These are phyloP conservation scores for Neobulgaria alba DNA, from an alignment of 2,329 filamentous ascomycete species.

Conservation along the genomic window DNA sequence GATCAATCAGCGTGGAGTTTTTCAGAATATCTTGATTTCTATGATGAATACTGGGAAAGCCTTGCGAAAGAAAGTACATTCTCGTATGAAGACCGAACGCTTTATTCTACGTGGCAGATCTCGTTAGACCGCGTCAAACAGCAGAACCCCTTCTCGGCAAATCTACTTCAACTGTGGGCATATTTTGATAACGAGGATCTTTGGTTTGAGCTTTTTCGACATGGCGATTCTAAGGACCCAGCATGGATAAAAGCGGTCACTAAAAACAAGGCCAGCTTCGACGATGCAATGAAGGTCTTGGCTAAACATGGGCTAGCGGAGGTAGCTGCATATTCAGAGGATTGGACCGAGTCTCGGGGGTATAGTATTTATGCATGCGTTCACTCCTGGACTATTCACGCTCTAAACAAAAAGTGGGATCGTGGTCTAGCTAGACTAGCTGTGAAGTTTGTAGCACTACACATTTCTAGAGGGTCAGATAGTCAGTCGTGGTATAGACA, in stretches of 20 bases:
- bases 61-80: conserved; percentile 4
- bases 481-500: conserved; percentile 4
- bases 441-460: conserved; percentile 4
- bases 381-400: conserved; percentile 6
- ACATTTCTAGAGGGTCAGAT: conserved; percentile 1
- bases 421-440: conserved; percentile 3
- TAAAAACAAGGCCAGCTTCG: conserved; percentile 7
- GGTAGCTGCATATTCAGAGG: conserved; percentile 2
- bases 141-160: conserved; percentile 2
- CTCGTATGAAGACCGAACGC: conserved; percentile 8
- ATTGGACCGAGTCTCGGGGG: conserved; percentile 3
- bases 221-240: conserved; percentile 1
- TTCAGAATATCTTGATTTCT: conserved; percentile 6
- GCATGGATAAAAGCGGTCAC: conserved; percentile 5
- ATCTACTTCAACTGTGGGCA: conserved; percentile 5
- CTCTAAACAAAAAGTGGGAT: conserved; percentile 8
- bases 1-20: conserved; percentile 4
- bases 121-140: conserved; percentile 6
- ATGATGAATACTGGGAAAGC: conserved; percentile 5
- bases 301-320: conserved; percentile 5
- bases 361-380: conserved; percentile 9
- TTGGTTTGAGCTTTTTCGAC: conserved; percentile 8
- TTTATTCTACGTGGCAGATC: conserved; percentile 9
- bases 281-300: conserved; percentile 4
- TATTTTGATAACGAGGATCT: conserved; percentile 9